Conservation (phyloP, 2,329 filamentous ascomycete genomes). For the Ophiostoma montium region DNA sequence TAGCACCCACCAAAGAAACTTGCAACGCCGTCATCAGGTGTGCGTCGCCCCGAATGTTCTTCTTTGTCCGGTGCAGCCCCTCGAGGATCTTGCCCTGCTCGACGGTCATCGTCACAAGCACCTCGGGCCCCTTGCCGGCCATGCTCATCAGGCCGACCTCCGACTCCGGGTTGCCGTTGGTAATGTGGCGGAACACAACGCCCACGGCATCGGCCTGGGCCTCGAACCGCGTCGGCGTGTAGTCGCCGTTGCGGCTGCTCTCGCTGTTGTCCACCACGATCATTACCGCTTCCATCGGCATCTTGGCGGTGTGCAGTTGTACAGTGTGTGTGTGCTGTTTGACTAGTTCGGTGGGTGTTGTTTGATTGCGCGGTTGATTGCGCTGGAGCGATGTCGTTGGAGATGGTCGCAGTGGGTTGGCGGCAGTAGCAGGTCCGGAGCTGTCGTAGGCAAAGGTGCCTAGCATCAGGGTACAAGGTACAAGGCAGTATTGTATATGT, state of each 20-base stretch:
- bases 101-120: slow-evolving; percentile 88
- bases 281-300: slow-evolving; percentile 99
- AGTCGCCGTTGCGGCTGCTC: slow-evolving; percentile 91
- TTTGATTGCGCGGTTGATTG: neutral
- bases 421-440: slow-evolving; percentile 1
- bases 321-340: neutral
- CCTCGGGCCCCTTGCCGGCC: slow-evolving; percentile 94
- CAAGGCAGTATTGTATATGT: slow-evolving; percentile 5
- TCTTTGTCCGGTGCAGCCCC: slow-evolving; percentile 74
- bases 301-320: slow-evolving; percentile 53
- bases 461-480: slow-evolving; percentile 5
- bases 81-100: slow-evolving; percentile 94
- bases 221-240: slow-evolving; percentile 84
- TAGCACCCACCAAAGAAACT: slow-evolving; percentile 57
- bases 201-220: slow-evolving; percentile 91
- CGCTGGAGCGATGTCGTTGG: slow-evolving; percentile 1
- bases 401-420: neutral
- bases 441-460: slow-evolving; percentile 15
- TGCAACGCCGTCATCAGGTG: slow-evolving; percentile 91
- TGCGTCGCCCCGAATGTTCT: slow-evolving; percentile 78
- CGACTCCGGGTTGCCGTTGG: slow-evolving; percentile 88
- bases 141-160: slow-evolving; percentile 98
- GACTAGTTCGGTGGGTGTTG: neutral
- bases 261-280: slow-evolving; percentile 99
- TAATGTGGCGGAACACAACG: slow-evolving; percentile 91